phyloP scores from a whole-genome alignment of 108 stramenopile genomes.

The Phaeodactylum tricornutum region DNA sequence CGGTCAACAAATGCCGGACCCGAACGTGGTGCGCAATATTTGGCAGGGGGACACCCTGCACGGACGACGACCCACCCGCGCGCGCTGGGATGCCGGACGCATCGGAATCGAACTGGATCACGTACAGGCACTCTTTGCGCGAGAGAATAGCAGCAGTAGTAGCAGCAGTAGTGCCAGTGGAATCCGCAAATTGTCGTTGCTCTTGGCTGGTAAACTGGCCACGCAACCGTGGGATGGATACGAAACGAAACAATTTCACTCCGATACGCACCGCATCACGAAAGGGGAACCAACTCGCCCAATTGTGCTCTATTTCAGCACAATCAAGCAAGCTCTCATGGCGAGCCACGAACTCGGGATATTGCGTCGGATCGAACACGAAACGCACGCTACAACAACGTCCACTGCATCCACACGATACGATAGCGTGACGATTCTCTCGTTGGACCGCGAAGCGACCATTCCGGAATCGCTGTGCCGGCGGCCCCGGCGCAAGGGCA shows the following conservation, averaged over 20 bases:
- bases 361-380: conserved; percentile 10
- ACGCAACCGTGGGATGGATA: no score
- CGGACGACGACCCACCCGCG: conserved; percentile 48
- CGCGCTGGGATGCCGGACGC: conserved; percentile 27
- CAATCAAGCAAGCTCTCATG: conserved; percentile 46
- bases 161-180: no score
- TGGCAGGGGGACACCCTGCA: no score
- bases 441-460: conserved; percentile 20
- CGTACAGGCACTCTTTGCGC: conserved; percentile 13
- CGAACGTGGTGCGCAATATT: no score
- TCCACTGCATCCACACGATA: conserved; percentile 5
- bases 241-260: no score
- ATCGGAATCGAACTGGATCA: conserved; percentile 73
- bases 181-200: conserved; percentile 35
- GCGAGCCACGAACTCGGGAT: conserved; percentile 38
- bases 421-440: conserved; percentile 32
- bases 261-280: no score
- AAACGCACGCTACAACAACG: not conserved
- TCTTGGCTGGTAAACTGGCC: conserved; percentile 32
- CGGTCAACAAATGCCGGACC: no score
- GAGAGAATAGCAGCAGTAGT: no score
- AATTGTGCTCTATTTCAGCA: conserved; percentile 52
- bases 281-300: no score
- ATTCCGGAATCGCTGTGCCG: conserved; percentile 15
- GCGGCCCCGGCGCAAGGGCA: no score